These are phyloP conservation scores for Cajanus cajan DNA, from an alignment of 306 rosid genomes.

Conservation along the genomic window DNA sequence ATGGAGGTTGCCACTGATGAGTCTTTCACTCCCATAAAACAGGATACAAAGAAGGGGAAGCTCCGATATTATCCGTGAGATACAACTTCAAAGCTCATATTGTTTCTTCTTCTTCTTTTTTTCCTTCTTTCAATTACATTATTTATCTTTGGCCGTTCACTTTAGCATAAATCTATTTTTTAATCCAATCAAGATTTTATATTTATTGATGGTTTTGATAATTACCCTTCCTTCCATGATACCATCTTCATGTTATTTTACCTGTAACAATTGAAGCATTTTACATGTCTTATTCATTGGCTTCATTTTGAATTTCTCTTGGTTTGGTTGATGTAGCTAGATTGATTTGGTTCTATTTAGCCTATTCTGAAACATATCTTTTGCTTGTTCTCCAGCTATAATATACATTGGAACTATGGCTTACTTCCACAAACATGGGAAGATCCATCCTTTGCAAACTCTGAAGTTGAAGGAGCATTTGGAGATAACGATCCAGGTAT, in stretches of 20 bases:
- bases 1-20: constrained; percentile 99
- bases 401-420: constrained; percentile 93
- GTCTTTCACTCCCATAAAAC: constrained; percentile 85
- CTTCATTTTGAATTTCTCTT: constrained; percentile 15
- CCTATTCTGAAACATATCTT: constrained; percentile 15
- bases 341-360: background rate
- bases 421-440: constrained; percentile 99
- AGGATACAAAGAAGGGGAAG: constrained; percentile 91
- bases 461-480: constrained; percentile 89
- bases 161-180: background rate
- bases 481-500: constrained; percentile 96
- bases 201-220: background rate
- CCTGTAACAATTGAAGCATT: background rate
- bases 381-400: constrained; percentile 54
- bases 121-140: background rate
- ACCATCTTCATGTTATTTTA: constrained; percentile 21
- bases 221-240: background rate
- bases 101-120: constrained; percentile 1
- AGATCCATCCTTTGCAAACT: constrained; percentile 81
- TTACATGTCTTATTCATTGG: background rate
- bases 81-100: constrained; percentile 6
- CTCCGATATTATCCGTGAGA: constrained; percentile 97
- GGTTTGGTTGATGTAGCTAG: constrained; percentile 24
- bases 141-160: constrained; percentile 5
- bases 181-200: constrained; percentile 9